Conservation (phyloP, 331 rosid species). For the Malus hybrid region DNA sequence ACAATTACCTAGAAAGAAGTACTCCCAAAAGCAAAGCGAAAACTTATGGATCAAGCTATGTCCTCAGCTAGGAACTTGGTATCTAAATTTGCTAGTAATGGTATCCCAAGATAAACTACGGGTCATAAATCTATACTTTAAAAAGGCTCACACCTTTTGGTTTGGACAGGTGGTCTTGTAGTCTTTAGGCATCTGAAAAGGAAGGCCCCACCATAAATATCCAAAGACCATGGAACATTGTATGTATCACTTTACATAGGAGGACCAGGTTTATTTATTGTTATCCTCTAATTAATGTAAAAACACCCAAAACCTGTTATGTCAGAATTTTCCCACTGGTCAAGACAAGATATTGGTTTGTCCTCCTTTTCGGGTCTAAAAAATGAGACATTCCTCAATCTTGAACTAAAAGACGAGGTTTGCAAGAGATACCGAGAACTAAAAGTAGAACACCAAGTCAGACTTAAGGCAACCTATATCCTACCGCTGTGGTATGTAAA, state of each 20-base stretch:
- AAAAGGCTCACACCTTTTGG: not conserved
- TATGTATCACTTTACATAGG: not conserved
- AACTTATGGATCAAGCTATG: not conserved
- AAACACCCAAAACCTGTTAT: not conserved
- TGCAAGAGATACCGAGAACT: not conserved
- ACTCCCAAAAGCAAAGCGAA: not conserved
- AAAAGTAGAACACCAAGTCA: not conserved
- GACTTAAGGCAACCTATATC: not conserved
- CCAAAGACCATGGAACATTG: not conserved
- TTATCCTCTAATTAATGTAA: not conserved
- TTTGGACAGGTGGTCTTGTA: not conserved
- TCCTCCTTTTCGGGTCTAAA: not conserved
- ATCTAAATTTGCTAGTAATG: not conserved
- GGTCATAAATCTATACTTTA: not conserved
- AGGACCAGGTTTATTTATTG: not conserved
- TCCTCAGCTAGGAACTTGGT: constrained; percentile 7
- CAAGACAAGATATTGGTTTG: not conserved
- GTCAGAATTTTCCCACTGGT: not conserved
- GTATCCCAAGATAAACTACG: not conserved
- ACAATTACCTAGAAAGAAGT: not conserved
- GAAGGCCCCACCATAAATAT: not conserved
- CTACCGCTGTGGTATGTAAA: not conserved
- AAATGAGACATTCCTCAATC: not conserved
- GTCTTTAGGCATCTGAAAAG: not conserved
- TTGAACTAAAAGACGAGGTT: not conserved